Percentiles rank a stretch among this genome's conserved stretches.
These are phyloP conservation scores for Silene noctiflora DNA, from an alignment of 179 eudicot species.

Conservation along the genomic window DNA sequence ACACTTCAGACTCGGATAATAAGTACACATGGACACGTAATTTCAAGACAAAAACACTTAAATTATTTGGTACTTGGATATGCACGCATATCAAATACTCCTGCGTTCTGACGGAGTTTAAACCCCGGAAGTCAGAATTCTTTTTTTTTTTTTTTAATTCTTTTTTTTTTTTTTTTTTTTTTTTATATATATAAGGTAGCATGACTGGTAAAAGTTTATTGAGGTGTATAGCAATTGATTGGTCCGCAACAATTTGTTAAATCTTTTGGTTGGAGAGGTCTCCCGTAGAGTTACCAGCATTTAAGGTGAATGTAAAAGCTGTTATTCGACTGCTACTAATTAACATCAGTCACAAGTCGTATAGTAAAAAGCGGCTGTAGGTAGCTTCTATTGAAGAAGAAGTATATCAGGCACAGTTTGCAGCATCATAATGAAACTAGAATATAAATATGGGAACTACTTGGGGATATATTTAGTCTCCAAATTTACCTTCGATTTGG, in stretches of 20 bases:
- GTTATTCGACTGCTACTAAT: not conserved
- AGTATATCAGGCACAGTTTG: too few species aligned
- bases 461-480: not conserved
- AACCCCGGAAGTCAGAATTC: too few species aligned
- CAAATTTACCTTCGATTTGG: too few species aligned
- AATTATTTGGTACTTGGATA: not conserved
- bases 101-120: not conserved
- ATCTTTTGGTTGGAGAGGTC: not conserved
- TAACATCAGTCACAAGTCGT: too few species aligned
- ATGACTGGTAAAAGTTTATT: not conserved
- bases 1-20: not conserved
- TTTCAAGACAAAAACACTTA: not conserved
- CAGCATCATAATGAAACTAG: not conserved
- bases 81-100: too few species aligned
- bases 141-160: too few species aligned
- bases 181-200: not conserved
- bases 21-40: not conserved
- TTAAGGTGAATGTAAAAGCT: not conserved
- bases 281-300: not conserved
- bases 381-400: too few species aligned
- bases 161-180: too few species aligned
- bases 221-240: not conserved
- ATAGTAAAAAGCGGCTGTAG: too few species aligned
- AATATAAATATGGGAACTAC: not conserved
- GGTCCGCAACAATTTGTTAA: not conserved